Evolutionary conservation across 1,139 yeast species (phyloP), one percentile per base, ranked within the genome.

Genomic region (Saccharomyces hybrid): DNA sequence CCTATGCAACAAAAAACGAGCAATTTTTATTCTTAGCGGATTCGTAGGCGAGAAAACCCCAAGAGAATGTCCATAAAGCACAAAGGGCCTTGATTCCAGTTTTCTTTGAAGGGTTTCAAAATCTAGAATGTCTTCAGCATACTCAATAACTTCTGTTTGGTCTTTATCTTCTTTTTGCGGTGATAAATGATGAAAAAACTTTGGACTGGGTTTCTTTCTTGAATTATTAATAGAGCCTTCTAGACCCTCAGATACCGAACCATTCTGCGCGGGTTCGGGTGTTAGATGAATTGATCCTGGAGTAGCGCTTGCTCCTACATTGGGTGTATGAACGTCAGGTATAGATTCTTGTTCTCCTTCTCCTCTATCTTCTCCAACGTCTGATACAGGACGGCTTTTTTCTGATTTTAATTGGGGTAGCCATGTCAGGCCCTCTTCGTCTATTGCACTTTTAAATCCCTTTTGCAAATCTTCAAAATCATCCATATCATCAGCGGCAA

Each of bases 11-110:
- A 73, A 65, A 0, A 68, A 25, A 4, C 54, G 47, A 4, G 74
- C 73, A 42, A 77, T 58, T 13, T 53, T 54, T 5, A 57, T 38
- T 57, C 82, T 66, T 5, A 74, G 41, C 4, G 51, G 56, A 30
- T 74, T 74, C 8, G 60, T 56, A 1, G 78, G 73, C 0, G 69
- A 50, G 32, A 78, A 73, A 7, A 68, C 14, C 4, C 69, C 66
- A 8, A 78, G 56, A 0, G 81, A 76, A 20, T 71, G 70, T 3
- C 82, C 82, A 57, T 69, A 76, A 3, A 75, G 60, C 41, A 56
- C 59, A 32, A 59, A 48, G 3, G 64, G 61, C 30, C 58, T 57
- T 55, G 32, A 52, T 16, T n/a, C 30, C 27, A 20, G 9, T 26
- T 47, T 27, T 42, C 23, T 50, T 34, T 38, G 51, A 20, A 20